Base-by-base conservation (phyloP, 2,329 filamentous ascomycete genomes). In the Tolypocladium paradoxum region DNA sequence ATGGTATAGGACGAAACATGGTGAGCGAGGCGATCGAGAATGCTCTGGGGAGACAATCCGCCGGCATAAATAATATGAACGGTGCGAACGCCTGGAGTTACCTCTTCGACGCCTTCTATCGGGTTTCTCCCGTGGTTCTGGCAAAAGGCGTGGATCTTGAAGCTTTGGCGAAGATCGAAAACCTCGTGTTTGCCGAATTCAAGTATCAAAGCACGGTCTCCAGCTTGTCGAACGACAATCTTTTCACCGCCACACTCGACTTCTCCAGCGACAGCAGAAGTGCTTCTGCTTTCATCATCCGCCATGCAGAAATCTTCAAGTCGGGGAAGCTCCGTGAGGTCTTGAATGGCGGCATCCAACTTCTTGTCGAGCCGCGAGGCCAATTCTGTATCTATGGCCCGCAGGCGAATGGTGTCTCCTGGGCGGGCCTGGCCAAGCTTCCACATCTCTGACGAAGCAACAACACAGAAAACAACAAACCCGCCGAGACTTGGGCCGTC, bases 401-500 rank as follows among this genome's bases (percentile, higher is more conserved):
- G 60, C 35, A 73, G 65, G 0, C 58, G 60, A n/a, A 72, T 62
- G 16, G 57, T 62, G 53, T 73, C 71, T 1, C 72, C 71, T 2
- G 70, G 68, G 8, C 64, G 63, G 16, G 70, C 60, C 54, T 72
- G 71, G 11, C 71, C 72, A 27, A 74, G 55, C 57, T 72, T 73
- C 69, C 69, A 74, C 58, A 73, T 59, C 34, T 73, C 70, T 0
- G 66, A 66, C 14, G 65, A 64, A 6, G 65, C 64, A 5, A 74
- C 64, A 0, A 68, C 66, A 22, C 65, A 70, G 29, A 69, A 68
- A 1, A 70, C 68, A 2, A 73, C 62, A 24, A 74, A 73, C 0
- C 71, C 71, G 18, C 71, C 71, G 0, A 74, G 64, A 35, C 69
- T 70, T 0, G 72, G 72, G 0, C 70, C 70, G 55, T 75, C 72